Evolutionary conservation across 768 basidiomycete species (phyloP), one percentile per base, ranked within the genome.

Genomic region (Lyophyllum atratum): DNA sequence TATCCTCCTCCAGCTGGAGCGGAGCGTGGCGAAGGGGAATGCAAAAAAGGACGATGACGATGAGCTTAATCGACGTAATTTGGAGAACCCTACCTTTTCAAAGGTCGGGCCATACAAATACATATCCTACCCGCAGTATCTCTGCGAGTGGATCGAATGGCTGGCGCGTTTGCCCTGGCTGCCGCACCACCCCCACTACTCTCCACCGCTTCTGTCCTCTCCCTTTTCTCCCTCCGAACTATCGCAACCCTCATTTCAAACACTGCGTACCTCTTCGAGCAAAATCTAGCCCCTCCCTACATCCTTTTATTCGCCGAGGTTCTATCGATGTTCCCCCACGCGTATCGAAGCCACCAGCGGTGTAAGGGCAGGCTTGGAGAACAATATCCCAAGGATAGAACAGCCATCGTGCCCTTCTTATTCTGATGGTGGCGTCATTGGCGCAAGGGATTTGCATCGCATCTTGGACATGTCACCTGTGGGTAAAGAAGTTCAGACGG

Each of bases 81-180:
- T 62, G 17, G 57, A 44, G 60, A 15, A 19, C 4, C 17, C 11
- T 19, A 85, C 86, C 3, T 86, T 94, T 56, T 93, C 95, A 0
- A 80, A 87, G 49, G 91, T 89, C 0, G 80, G 84, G 19, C 74
- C 95, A 21, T 96, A 89, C 76, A 65, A 70, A 45, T 86, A 83
- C 66, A 76, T 97, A 64, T 92, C 93, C 9, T 95, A 87, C 74
- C 95, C 95, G 11, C 93, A 95, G 70, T 98, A 97, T 73, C 74
- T 93, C 24, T 93, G 87, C 72, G 95, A 97, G 69, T 98, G 95
- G 95, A 56, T 89, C 51, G 95, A 98, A 72, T 97, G 95, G 94
- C 63, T 85, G 9, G 93, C 90, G 8, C 90, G 8, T 97, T 88
- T 69, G 89, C 92, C 2, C 68, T 96, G 34, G 90, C 91, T 5